These are phyloP conservation scores for Pythium oligandrum DNA, from an alignment of 352 stramenopile genomes.

Conservation along the genomic window DNA sequence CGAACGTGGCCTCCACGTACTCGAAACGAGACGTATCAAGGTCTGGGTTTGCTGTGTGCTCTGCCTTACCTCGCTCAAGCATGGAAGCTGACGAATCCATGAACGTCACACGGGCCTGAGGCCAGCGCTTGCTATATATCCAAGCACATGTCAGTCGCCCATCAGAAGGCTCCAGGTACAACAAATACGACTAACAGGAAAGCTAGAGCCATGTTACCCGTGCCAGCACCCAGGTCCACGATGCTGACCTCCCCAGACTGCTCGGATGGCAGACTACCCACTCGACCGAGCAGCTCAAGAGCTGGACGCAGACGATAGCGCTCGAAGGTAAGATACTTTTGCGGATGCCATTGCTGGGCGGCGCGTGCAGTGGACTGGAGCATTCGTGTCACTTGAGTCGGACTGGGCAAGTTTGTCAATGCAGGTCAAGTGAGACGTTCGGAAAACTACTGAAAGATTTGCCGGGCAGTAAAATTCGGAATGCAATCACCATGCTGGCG, in stretches of 20 bases:
- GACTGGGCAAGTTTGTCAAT: too few species aligned
- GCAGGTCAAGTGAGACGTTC: too few species aligned
- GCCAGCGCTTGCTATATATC: conserved; percentile 40
- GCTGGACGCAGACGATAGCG: conserved; percentile 48
- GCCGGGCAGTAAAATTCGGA: too few species aligned
- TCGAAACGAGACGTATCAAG: conserved; percentile 21
- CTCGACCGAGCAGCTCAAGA: conserved; percentile 50
- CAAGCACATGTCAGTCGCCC: background rate
- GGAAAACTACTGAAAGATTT: too few species aligned
- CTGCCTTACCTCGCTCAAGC: conserved; percentile 34
- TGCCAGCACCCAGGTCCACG: conserved; percentile 60
- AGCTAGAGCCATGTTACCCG: conserved; percentile 59
- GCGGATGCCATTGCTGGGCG: conserved; percentile 45
- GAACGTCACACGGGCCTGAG: conserved; percentile 41
- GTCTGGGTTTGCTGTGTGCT: conserved; percentile 30
- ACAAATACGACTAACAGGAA: conserved; percentile 37
- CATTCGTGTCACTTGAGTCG: too few species aligned
- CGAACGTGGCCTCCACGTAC: conserved; percentile 58
- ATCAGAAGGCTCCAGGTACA: background rate
- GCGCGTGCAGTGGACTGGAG: conserved; percentile 8
- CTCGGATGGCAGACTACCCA: conserved; percentile 18
- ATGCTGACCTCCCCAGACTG: conserved; percentile 19
- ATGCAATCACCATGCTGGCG: too few species aligned
- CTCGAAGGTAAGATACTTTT: conserved; percentile 67
- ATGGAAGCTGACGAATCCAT: conserved; percentile 62